These are phyloP conservation scores for Tulasnella calospora DNA, from an alignment of 768 basidiomycete species.

Conservation along the genomic window DNA sequence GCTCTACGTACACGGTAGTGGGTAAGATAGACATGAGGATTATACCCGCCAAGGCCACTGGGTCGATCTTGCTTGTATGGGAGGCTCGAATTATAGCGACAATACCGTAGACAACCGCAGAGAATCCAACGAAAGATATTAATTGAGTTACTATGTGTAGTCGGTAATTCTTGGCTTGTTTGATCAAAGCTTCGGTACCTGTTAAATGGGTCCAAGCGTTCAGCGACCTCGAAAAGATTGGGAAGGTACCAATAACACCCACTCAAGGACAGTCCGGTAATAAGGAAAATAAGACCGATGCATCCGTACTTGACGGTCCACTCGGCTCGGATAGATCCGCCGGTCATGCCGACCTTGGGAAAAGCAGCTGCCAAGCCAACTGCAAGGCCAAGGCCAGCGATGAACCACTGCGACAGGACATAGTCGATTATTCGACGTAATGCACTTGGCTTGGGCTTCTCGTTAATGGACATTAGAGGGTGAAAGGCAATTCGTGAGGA, in stretches of 20 bases:
- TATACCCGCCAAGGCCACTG: slow-evolving; percentile 32
- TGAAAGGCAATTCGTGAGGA: not conserved
- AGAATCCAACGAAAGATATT: slow-evolving; percentile 33
- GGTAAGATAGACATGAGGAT: slow-evolving; percentile 33
- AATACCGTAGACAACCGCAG: slow-evolving; percentile 32
- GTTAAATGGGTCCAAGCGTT: not conserved
- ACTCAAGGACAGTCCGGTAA: slow-evolving; percentile 32
- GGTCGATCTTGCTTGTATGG: slow-evolving; percentile 30
- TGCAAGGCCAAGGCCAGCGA: slow-evolving; percentile 32
- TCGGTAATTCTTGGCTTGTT: slow-evolving; percentile 32
- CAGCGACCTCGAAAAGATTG: not conserved
- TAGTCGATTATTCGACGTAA: slow-evolving; percentile 19
- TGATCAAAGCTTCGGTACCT: slow-evolving; percentile 27
- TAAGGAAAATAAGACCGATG: slow-evolving; percentile 33
- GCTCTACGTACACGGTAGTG: slow-evolving; percentile 32
- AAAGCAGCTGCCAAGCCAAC: slow-evolving; percentile 32
- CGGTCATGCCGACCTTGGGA: slow-evolving; percentile 32
- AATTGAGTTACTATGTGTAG: slow-evolving; percentile 34
- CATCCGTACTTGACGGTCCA: slow-evolving; percentile 33
- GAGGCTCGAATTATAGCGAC: slow-evolving; percentile 32
- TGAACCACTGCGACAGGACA: slow-evolving; percentile 32
- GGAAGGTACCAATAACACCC: not conserved
- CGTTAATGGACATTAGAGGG: not conserved
- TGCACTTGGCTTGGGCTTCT: not conserved
- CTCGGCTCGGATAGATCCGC: slow-evolving; percentile 31